These are phyloP conservation scores for Skeletonema tropicum DNA, from an alignment of 108 stramenopile genomes.

Conservation along the genomic window DNA sequence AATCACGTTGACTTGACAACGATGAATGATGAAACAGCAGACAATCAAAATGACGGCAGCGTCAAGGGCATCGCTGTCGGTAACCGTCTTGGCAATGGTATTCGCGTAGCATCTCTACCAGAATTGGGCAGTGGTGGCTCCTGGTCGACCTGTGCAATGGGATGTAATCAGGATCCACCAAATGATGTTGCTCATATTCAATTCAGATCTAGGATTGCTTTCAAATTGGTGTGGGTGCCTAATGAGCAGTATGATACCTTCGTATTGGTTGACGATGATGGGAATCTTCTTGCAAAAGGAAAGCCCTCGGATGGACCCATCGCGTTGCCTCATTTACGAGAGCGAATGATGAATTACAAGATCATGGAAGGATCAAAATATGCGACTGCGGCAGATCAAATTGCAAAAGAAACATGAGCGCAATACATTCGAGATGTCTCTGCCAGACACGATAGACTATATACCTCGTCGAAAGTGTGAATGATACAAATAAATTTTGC, in stretches of 20 bases:
- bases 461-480: too few relatives aligned
- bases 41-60: conserved; percentile 81
- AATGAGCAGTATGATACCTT: conserved; percentile 79
- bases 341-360: conserved; percentile 82
- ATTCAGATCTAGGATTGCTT: conserved; percentile 85
- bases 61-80: conserved; percentile 82
- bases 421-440: background rate
- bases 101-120: conserved; percentile 78
- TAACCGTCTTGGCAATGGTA: conserved; percentile 82
- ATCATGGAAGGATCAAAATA: conserved; percentile 86
- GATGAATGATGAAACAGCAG: conserved; percentile 74
- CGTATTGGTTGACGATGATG: conserved; percentile 89
- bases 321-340: conserved; percentile 62
- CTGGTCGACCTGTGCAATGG: conserved; percentile 89
- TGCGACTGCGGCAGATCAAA: conserved; percentile 63
- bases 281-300: conserved; percentile 54
- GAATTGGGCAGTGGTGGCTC: conserved; percentile 89
- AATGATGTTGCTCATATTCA: conserved; percentile 92
- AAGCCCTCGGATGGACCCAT: conserved; percentile 50
- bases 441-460: too few relatives aligned
- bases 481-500: too few relatives aligned
- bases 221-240: conserved; percentile 92
- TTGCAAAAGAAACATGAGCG: conserved; percentile 31
- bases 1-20: conserved; percentile 92
- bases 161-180: conserved; percentile 82